Evolutionary conservation across 768 basidiomycete genomes (phyloP).

Genomic region (Artomyces pyxidatus): DNA sequence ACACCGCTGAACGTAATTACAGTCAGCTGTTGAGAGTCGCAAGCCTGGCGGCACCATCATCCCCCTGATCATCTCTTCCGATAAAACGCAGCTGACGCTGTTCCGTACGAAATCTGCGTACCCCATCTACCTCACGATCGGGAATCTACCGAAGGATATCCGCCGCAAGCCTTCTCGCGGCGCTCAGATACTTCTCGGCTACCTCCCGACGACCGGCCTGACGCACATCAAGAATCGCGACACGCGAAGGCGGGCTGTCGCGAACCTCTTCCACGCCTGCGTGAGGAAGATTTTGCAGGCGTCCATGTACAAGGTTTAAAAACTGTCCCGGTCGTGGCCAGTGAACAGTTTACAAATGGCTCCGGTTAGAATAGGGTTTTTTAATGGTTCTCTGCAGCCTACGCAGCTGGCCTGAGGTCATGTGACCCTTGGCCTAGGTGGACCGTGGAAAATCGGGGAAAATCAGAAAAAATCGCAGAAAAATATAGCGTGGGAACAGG

Average conservation of each 20-base stretch:
- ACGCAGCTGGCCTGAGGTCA: too few species aligned
- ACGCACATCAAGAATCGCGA: conserved; percentile 15
- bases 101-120: conserved; percentile 19
- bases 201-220: conserved; percentile 17
- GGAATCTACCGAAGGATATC: conserved; percentile 21
- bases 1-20: neutral
- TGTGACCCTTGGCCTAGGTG: too few species aligned
- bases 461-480: too few species aligned
- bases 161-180: conserved; percentile 18
- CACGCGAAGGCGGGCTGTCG: conserved; percentile 13
- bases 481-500: too few species aligned
- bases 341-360: too few species aligned
- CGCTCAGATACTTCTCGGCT: conserved; percentile 20
- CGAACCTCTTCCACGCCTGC: conserved; percentile 21
- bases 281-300: conserved; percentile 11
- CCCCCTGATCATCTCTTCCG: conserved; percentile 17
- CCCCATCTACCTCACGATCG: conserved; percentile 21
- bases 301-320: too few species aligned
- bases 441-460: too few species aligned
- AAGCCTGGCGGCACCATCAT: conserved; percentile 4
- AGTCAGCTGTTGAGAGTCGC: neutral
- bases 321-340: too few species aligned
- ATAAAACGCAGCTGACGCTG: conserved; percentile 19
- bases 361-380: too few species aligned
- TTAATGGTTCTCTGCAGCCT: too few species aligned